phyloP scores from a whole-genome alignment of 1,284 basidiomycete genomes.

The Apiotrichum brassicae region DNA sequence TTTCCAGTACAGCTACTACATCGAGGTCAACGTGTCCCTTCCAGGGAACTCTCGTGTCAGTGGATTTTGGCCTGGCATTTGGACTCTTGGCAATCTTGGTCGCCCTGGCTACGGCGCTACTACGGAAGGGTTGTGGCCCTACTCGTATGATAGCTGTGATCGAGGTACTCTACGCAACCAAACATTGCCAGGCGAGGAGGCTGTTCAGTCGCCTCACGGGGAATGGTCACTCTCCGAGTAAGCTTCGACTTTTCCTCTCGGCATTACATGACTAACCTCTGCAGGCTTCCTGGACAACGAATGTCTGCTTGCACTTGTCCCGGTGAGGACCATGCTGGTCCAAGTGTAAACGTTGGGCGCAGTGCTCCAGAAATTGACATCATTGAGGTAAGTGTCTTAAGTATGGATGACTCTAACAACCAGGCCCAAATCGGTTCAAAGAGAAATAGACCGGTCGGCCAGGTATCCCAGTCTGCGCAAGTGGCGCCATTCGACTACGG shows the following conservation, averaged over 20 bases:
- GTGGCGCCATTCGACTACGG: conserved; percentile 57
- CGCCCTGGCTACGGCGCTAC: conserved; percentile 74
- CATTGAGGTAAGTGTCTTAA: conserved; percentile 43
- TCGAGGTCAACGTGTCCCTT: conserved; percentile 62
- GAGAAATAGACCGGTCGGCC: conserved; percentile 14
- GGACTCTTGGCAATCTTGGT: conserved; percentile 89
- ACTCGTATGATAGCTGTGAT: conserved; percentile 68
- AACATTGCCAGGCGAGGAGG: conserved; percentile 21
- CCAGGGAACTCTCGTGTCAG: conserved; percentile 55
- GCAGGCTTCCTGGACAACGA: conserved; percentile 52
- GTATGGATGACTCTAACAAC: not conserved
- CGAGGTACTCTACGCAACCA: conserved; percentile 66
- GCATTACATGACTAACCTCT: not conserved
- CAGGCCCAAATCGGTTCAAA: conserved; percentile 29
- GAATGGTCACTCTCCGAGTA: conserved; percentile 11
- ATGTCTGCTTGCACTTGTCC: conserved; percentile 55
- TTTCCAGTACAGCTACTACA: conserved; percentile 55
- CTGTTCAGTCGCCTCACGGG: not conserved
- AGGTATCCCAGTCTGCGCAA: conserved; percentile 55
- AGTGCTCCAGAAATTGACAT: conserved; percentile 54
- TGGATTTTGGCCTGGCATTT: conserved; percentile 71
- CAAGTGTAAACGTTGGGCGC: conserved; percentile 42
- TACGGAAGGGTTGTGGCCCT: conserved; percentile 54
- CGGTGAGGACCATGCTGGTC: conserved; percentile 49
- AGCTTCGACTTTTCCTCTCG: not conserved